Evolutionary conservation across 768 basidiomycete species (phyloP).

Genomic region (Leccinum broughii): DNA sequence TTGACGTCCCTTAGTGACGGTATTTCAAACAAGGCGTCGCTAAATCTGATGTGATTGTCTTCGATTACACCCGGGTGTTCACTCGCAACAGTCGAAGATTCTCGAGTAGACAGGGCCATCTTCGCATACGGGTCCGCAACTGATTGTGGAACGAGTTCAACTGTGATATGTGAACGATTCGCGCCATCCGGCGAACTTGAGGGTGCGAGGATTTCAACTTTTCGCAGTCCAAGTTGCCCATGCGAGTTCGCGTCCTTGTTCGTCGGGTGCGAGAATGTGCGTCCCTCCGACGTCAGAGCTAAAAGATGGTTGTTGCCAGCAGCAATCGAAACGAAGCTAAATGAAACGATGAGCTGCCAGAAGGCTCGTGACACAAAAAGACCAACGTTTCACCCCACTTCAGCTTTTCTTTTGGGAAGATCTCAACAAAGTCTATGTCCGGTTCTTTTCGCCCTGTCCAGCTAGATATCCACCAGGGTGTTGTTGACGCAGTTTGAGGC

Average conservation of each 20-base stretch:
- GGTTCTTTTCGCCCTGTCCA: conserved; percentile 57
- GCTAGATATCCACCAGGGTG: conserved; percentile 60
- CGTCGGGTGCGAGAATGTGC: conserved; percentile 77
- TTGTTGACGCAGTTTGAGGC: conserved; percentile 42
- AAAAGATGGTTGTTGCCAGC: conserved; percentile 73
- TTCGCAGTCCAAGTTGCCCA: conserved; percentile 82
- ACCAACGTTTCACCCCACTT: conserved; percentile 66
- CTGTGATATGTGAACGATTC: conserved; percentile 37
- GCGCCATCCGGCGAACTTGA: conserved; percentile 16
- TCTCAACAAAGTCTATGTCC: conserved; percentile 56
- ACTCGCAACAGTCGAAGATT: conserved; percentile 18
- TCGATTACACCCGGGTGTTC: conserved; percentile 31
- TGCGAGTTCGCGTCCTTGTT: conserved; percentile 72
- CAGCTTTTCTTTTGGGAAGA: conserved; percentile 57
- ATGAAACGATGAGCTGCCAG: conserved; percentile 9
- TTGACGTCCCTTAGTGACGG: conserved; percentile 66
- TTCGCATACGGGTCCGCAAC: conserved; percentile 51
- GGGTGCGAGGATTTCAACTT: conserved; percentile 49
- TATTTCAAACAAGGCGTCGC: conserved; percentile 72
- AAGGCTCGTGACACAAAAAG: neutral
- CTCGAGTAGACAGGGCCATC: conserved; percentile 42
- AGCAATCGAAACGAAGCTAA: conserved; percentile 71
- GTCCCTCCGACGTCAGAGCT: conserved; percentile 69
- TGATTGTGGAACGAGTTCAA: conserved; percentile 60
- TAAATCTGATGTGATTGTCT: conserved; percentile 58